These are phyloP conservation scores for Magnolia changhungtana DNA, from an alignment of 164 flowering plant species.

Conservation along the genomic window DNA sequence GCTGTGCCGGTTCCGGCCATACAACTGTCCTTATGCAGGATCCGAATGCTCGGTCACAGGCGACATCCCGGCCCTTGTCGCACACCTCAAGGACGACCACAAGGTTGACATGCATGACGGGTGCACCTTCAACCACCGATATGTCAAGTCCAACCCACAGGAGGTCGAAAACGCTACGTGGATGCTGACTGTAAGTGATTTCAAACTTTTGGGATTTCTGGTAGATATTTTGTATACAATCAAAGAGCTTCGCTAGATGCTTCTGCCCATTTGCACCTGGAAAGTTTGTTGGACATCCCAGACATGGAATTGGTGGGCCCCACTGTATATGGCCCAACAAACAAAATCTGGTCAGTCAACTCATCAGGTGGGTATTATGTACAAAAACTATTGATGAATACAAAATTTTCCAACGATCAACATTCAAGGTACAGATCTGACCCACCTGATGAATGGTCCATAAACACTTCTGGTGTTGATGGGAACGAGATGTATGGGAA, in stretches of 20 bases:
- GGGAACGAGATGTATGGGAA: too few species aligned
- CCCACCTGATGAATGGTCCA: too few species aligned
- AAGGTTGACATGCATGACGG: slow-evolving; percentile 60
- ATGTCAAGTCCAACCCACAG: slow-evolving; percentile 52
- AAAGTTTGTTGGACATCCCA: not conserved
- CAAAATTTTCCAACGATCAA: too few species aligned
- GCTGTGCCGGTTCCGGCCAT: slow-evolving; percentile 47
- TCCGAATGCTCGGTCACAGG: slow-evolving; percentile 51
- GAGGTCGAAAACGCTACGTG: slow-evolving; percentile 63
- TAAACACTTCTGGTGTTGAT: too few species aligned
- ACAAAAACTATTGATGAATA: too few species aligned
- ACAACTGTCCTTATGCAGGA: slow-evolving; percentile 58
- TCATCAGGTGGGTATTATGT: not conserved
- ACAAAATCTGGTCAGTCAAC: not conserved
- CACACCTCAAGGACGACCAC: slow-evolving; percentile 53
- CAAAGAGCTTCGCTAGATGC: not conserved
- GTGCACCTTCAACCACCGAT: slow-evolving; percentile 54
- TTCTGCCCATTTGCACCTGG: not conserved
- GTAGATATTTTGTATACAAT: not conserved
- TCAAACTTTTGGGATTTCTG: not conserved
- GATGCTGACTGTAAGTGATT: slow-evolving; percentile 58
- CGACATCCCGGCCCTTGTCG: slow-evolving; percentile 40
- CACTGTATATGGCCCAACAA: not conserved
- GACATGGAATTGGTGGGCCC: not conserved
- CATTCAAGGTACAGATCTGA: too few species aligned